These are phyloP conservation scores for Neurospora sp. DNA, from an alignment of 495 filamentous ascomycete genomes.

Conservation along the genomic window DNA sequence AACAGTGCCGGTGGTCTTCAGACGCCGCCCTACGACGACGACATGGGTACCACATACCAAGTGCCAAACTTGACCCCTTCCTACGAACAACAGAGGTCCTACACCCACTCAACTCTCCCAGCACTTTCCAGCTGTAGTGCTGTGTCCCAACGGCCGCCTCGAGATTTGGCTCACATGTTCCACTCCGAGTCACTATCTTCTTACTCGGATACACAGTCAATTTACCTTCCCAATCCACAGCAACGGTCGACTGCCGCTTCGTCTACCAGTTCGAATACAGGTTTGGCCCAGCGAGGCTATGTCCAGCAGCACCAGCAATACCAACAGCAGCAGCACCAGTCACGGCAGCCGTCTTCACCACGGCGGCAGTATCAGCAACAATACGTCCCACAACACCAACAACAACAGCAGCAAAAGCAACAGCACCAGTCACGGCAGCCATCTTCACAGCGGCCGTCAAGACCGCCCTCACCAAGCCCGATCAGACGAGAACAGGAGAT, in stretches of 20 bases:
- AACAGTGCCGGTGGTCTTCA: conserved; percentile 26
- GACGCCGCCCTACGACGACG: conserved; percentile 39
- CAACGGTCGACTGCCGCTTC: neutral
- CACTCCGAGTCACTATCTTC: neutral
- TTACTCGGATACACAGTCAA: conserved; percentile 8
- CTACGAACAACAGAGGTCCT: conserved; percentile 27
- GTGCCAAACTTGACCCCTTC: conserved; percentile 26
- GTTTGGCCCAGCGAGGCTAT: neutral
- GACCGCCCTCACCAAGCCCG: conserved; percentile 20
- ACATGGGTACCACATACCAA: conserved; percentile 39
- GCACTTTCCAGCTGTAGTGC: neutral
- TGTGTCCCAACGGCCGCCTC: neutral
- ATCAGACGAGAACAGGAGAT: conserved; percentile 16
- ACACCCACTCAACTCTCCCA: conserved; percentile 1
- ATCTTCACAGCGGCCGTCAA: conserved; percentile 18
- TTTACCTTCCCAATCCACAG: neutral
- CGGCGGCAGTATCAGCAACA: conserved; percentile 1
- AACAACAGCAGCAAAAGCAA: conserved; percentile 2
- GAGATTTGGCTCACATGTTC: neutral
- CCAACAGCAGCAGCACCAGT: conserved; percentile 12
- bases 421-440: conserved; percentile 18
- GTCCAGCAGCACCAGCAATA: neutral
- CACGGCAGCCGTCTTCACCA: conserved; percentile 16
- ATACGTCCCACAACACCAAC: neutral
- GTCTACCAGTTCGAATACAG: neutral